Base-by-base conservation (phyloP, 805 yeast genomes). In the Metschnikowia baotianmanensis region DNA sequence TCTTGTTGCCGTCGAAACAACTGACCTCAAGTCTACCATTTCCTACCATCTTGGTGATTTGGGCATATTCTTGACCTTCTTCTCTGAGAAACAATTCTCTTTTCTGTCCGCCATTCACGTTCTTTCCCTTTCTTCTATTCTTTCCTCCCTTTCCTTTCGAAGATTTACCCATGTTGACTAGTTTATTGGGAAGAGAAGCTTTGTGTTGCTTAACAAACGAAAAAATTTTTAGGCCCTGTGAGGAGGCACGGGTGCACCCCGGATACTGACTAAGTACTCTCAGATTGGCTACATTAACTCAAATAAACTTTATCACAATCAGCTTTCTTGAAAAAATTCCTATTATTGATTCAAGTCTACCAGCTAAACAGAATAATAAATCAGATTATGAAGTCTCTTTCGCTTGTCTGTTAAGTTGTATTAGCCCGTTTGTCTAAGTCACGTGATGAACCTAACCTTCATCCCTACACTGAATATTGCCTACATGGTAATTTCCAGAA, bases 51-150 rank as follows among this genome's bases (percentile, higher is more conserved):
- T 89, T 91, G 65, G 91, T 81, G 62, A 93, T 93, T 73, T 95
- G 99, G 42, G 96, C 99, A 60, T 93, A 93, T 67, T 93, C 98
- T 74, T 93, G 99, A 44, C 96, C 96, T 59, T 93, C 99, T 50
- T 93, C 99, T 59, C 82, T 88, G 65, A 76, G 79, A 63, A 82
- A 78, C 56, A 93, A 78, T 65, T 93, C 99, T 74, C 99, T 87
- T 77, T 93, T 93, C 70, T 88, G 90, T 50, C 84, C 82, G 46
- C 78, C 83, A 67, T 82, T 80, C 63, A 84, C 96, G 68, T 90
- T 90, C 91, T 93, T 93, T 68, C 99, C 99, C 80, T 97, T 86
- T 76, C 95, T 82, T 78, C 99, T 91, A 72, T 87, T 84, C 70
- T 86, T 86, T 69, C 95, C 95, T 68, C 95, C 93, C 72, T 83